Conservation (phyloP, 768 basidiomycete genomes). For the Serendipita sp. region DNA sequence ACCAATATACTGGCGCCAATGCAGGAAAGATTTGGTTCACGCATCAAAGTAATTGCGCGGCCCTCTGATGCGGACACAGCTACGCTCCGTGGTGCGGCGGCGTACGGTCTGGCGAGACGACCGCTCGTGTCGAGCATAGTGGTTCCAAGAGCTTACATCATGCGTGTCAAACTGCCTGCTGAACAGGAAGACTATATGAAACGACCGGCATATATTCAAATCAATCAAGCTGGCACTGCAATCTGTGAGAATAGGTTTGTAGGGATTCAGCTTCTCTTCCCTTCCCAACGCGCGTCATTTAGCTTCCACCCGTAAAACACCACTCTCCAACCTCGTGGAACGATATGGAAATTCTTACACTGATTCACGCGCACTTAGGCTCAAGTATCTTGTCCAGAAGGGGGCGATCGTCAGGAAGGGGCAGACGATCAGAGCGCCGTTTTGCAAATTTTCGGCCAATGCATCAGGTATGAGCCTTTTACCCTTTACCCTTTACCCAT, state of each 20-base stretch:
- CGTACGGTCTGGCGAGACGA: constrained; percentile 64
- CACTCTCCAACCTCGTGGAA: too few species aligned
- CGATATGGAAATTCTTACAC: too few species aligned
- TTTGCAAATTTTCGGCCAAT: constrained; percentile 32
- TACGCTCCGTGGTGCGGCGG: constrained; percentile 73
- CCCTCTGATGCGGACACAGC: constrained; percentile 81
- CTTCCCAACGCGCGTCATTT: too few species aligned
- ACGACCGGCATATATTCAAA: constrained; percentile 69
- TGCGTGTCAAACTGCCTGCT: constrained; percentile 82
- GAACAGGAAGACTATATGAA: constrained; percentile 71
- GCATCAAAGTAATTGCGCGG: constrained; percentile 60
- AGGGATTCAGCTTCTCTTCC: not conserved
- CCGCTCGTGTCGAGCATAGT: constrained; percentile 69
- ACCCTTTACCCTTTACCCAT: not conserved
- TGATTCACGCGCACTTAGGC: constrained; percentile 23
- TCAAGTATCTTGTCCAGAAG: constrained; percentile 77
- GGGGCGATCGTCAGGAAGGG: constrained; percentile 78
- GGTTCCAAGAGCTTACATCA: constrained; percentile 67
- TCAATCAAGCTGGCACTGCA: constrained; percentile 55
- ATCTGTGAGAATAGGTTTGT: constrained; percentile 74
- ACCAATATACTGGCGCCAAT: constrained; percentile 7
- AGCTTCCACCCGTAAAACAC: too few species aligned
- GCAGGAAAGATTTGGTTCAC: constrained; percentile 47
- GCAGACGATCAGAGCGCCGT: constrained; percentile 67
- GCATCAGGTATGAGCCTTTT: constrained; percentile 24